Base-by-base conservation (phyloP, 1,139 yeast genomes). In the Kurtzmaniella quercitrusa region DNA sequence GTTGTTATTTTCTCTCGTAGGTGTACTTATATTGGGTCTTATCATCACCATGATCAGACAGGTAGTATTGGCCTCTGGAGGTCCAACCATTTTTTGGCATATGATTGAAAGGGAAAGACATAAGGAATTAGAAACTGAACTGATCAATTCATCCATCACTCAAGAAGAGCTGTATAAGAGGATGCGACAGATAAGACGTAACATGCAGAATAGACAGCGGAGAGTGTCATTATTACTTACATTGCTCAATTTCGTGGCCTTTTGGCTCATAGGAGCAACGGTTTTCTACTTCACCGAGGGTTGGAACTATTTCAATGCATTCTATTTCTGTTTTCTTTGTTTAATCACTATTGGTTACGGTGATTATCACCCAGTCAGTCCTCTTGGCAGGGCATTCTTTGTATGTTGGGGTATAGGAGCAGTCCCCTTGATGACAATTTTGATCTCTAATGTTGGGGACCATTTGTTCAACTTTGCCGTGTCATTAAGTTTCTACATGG, bases 301-400 rank as follows among this genome's bases (percentile, higher is more conserved):
- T 2, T 88, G 95, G 96, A 50, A 73, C 2, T 89, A 82, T 58
- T 85, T 85, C 52, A 69, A 81, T 46, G 73, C 81, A 1, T 70
- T 85, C 11, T 89, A 89, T 62, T 88, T 87, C 56, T 80, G 91
- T 48, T 79, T 84, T 49, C 66, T 86, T 43, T 82, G 93, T 55
- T 73, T 89, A 46, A 64, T 88, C 23, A 87, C 96, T 0, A 84
- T 89, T 46, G 96, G 96, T 0, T 88, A 85, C 61, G 96, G 96
- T 25, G 91, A 84, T 54, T 82, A 67, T 53, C 70, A 81, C 0
- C 95, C 95, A 0, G 48, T 46, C 2, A 61, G 82, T 0, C 64
- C 81, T 1, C 81, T 86, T 7, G 95, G 95, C 0, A 65, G 86
- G 39, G 77, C 83, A 0, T 80, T 88, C 52, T 89, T 88, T 55